These are phyloP conservation scores for Aureobasidium sp. DNA, from an alignment of 2,329 filamentous ascomycete species.

Conservation along the genomic window DNA sequence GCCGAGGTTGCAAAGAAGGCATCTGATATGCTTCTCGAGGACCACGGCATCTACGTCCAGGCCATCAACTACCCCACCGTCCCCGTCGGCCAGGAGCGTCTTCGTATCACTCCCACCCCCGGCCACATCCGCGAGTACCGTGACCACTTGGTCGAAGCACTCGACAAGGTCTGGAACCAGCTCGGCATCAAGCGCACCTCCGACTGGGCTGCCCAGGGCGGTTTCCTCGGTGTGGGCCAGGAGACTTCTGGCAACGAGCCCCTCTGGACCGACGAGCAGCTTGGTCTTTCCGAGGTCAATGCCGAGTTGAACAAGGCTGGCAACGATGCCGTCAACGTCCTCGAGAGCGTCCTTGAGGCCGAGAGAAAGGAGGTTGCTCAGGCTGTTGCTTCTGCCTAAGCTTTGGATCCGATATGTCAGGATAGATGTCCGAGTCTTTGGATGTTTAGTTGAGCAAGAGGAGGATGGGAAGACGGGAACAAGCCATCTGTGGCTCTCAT, in stretches of 20 bases:
- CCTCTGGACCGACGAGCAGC: constrained; percentile 88
- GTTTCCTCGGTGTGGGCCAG: constrained; percentile 89
- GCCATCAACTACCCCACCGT: constrained; percentile 99
- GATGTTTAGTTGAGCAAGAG: neutral
- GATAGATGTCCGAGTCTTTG: neutral
- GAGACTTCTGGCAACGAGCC: constrained; percentile 52
- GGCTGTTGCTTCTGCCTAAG: constrained; percentile 29
- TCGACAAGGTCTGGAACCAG: constrained; percentile 82
- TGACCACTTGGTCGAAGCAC: constrained; percentile 72
- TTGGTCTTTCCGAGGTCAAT: constrained; percentile 62
- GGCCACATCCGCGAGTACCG: constrained; percentile 81
- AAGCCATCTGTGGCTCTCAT: neutral
- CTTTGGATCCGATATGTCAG: neutral
- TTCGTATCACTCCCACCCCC: constrained; percentile 91
- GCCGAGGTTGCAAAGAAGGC: constrained; percentile 87
- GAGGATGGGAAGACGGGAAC: neutral
- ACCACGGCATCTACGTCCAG: constrained; percentile 94
- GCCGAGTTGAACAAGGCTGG: constrained; percentile 49
- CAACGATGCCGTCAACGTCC: constrained; percentile 35
- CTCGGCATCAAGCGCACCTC: constrained; percentile 87
- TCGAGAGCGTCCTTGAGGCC: constrained; percentile 42
- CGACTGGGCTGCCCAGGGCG: constrained; percentile 83
- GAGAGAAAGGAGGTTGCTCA: constrained; percentile 36
- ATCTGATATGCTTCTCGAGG: constrained; percentile 81
- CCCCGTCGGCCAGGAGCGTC: constrained; percentile 91